Evolutionary conservation across 495 filamentous ascomycete genomes (phyloP).

Genomic region (Neurospora sp.): DNA sequence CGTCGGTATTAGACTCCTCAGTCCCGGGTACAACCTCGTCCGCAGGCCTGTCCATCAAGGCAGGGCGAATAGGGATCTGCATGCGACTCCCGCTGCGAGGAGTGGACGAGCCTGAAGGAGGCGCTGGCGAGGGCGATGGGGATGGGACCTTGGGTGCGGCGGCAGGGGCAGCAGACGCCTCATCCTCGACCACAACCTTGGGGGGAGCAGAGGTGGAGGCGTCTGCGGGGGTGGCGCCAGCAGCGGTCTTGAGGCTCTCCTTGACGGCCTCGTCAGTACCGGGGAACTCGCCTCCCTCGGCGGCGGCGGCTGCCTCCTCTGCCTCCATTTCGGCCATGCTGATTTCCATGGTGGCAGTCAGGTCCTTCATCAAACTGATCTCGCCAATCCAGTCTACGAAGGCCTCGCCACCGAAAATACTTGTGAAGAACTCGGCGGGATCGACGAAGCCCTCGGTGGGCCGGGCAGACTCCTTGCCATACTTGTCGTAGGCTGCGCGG

Average conservation of each 20-base stretch:
- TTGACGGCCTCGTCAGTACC: slow-evolving; percentile 36
- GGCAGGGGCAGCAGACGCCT: slow-evolving; percentile 12
- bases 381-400: slow-evolving; percentile 89
- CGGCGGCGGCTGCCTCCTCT: slow-evolving; percentile 37
- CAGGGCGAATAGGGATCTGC: slow-evolving; percentile 63
- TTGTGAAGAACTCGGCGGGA: slow-evolving; percentile 94
- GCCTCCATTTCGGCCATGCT: slow-evolving; percentile 64
- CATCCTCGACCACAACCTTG: slow-evolving; percentile 36
- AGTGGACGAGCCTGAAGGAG: slow-evolving; percentile 46
- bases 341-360: slow-evolving; percentile 86
- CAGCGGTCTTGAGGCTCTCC: slow-evolving; percentile 35
- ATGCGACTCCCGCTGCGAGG: slow-evolving; percentile 40
- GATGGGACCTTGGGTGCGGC: slow-evolving; percentile 12
- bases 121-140: slow-evolving; percentile 35
- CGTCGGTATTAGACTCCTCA: slow-evolving; percentile 59
- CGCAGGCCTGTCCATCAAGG: slow-evolving; percentile 81
- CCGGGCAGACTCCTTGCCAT: slow-evolving; percentile 84
- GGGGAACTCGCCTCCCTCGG: slow-evolving; percentile 34
- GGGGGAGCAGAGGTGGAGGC: slow-evolving; percentile 21
- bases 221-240: slow-evolving; percentile 12
- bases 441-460: slow-evolving; percentile 90
- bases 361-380: slow-evolving; percentile 84
- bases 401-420: slow-evolving; percentile 95
- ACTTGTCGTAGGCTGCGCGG: slow-evolving; percentile 88
- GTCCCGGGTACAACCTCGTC: slow-evolving; percentile 69